Conservation (phyloP, 495 filamentous ascomycete genomes). For the Podospora fimiseda region DNA sequence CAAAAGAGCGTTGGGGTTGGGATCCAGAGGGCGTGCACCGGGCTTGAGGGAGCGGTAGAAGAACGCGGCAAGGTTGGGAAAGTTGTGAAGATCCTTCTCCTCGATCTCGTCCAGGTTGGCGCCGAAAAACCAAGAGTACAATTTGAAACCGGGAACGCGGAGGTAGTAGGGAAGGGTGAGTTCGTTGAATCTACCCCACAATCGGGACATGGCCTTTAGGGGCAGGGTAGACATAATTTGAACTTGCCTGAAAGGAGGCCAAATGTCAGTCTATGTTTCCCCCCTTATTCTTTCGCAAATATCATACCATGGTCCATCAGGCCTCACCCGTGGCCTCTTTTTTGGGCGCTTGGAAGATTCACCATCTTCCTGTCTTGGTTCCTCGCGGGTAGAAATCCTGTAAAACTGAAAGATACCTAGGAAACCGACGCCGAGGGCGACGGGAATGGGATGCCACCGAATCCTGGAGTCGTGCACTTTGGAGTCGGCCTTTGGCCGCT, state of each 20-base stretch:
- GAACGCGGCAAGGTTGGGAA: slow-evolving; percentile 91
- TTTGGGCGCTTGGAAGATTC: slow-evolving; percentile 43
- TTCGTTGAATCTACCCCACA: slow-evolving; percentile 97
- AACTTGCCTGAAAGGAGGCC: slow-evolving; percentile 59
- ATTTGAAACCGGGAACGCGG: slow-evolving; percentile 86
- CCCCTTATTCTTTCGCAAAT: not conserved
- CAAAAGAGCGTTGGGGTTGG: slow-evolving; percentile 68
- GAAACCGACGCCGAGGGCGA: slow-evolving; percentile 81
- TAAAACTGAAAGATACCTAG: slow-evolving; percentile 82
- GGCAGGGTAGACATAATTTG: slow-evolving; percentile 95
- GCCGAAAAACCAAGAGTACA: slow-evolving; percentile 89
- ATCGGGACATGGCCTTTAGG: slow-evolving; percentile 82
- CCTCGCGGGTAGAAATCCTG: slow-evolving; percentile 56
- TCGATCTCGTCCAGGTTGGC: slow-evolving; percentile 86
- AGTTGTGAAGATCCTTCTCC: slow-evolving; percentile 79
- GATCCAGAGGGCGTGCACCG: slow-evolving; percentile 79
- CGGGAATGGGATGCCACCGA: slow-evolving; percentile 93
- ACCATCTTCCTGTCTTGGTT: slow-evolving; percentile 43
- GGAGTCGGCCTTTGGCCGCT: slow-evolving; percentile 35
- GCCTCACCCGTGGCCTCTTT: slow-evolving; percentile 64
- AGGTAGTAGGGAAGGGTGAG: slow-evolving; percentile 83
- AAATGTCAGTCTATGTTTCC: slow-evolving; percentile 3
- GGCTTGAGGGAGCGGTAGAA: slow-evolving; percentile 95
- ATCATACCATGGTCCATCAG: slow-evolving; percentile 76
- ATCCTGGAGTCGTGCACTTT: slow-evolving; percentile 63